Conservation (phyloP, 1,139 yeast genomes). For the Yamadazyma trypodendri region DNA sequence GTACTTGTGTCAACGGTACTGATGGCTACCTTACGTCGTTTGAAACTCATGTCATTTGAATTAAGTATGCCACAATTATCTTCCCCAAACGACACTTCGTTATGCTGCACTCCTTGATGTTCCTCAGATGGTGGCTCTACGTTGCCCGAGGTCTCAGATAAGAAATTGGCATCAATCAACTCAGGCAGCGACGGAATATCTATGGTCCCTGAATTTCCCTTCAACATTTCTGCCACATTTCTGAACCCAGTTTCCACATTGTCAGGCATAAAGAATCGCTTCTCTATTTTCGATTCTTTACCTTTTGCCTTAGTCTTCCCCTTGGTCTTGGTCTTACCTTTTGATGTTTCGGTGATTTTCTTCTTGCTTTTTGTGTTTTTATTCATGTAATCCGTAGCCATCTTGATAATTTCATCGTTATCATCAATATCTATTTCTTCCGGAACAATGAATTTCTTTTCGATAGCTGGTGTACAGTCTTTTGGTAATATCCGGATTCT, state of each 20-base stretch:
- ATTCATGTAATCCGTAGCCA: slow-evolving; percentile 53
- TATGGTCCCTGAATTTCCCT: slow-evolving; percentile 20
- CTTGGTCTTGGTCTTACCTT: slow-evolving; percentile 13
- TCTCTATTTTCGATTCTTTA: slow-evolving; percentile 20
- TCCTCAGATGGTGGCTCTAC: no score
- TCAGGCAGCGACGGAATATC: slow-evolving; percentile 11
- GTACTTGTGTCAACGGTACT: no score
- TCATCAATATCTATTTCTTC: slow-evolving; percentile 61
- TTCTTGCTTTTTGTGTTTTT: slow-evolving; percentile 14
- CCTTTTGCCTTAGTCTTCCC: slow-evolving; percentile 11
- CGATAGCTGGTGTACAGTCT: slow-evolving; percentile 52
- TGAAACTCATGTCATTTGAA: no score
- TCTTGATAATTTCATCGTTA: slow-evolving; percentile 66
- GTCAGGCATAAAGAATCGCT: slow-evolving; percentile 74
- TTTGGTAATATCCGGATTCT: slow-evolving; percentile 70
- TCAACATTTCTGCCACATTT: slow-evolving; percentile 52
- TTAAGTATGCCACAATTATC: not conserved
- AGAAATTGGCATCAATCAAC: slow-evolving; percentile 8
- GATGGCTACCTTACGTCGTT: no score
- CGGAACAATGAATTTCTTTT: slow-evolving; percentile 60
- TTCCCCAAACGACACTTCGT: not conserved
- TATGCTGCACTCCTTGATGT: not conserved
- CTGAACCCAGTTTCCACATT: slow-evolving; percentile 70
- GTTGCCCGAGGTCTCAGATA: not conserved
- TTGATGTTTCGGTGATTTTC: slow-evolving; percentile 18